phyloP scores from a whole-genome alignment of 352 stramenopile species.

The Pythium grandisporangium region DNA sequence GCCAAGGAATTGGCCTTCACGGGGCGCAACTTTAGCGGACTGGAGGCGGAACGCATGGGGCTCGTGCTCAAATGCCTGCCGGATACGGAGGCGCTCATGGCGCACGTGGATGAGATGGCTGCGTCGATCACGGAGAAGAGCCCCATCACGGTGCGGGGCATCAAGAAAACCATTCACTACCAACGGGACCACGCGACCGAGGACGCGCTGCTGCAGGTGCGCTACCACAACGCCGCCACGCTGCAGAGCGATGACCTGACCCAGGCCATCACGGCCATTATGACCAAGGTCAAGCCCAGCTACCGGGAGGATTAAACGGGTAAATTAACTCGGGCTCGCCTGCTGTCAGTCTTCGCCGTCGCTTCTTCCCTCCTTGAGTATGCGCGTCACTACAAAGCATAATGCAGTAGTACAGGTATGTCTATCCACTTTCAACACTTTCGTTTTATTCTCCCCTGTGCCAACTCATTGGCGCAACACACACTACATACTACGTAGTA shows the following conservation, averaged over 20 bases:
- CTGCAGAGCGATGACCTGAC: slow-evolving; percentile 82
- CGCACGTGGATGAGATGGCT: slow-evolving; percentile 43
- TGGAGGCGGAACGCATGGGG: slow-evolving; percentile 66
- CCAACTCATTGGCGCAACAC: too few relatives aligned
- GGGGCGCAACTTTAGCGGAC: slow-evolving; percentile 64
- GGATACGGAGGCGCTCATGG: slow-evolving; percentile 47
- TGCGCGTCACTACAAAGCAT: too few relatives aligned
- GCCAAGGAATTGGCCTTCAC: slow-evolving; percentile 84
- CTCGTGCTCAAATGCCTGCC: slow-evolving; percentile 68
- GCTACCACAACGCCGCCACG: slow-evolving; percentile 78
- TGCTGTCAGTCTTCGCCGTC: too few relatives aligned
- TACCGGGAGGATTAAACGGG: slow-evolving; percentile 55
- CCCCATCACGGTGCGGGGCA: slow-evolving; percentile 75
- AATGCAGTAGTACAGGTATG: too few relatives aligned
- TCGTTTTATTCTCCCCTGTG: too few relatives aligned
- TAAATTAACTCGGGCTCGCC: too few relatives aligned
- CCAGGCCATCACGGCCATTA: slow-evolving; percentile 55
- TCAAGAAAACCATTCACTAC: slow-evolving; percentile 86
- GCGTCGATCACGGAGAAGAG: slow-evolving; percentile 73
- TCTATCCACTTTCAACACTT: too few relatives aligned
- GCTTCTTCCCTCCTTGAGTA: too few relatives aligned
- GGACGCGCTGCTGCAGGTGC: slow-evolving; percentile 70
- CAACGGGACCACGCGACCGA: slow-evolving; percentile 75
- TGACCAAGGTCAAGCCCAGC: slow-evolving; percentile 52
- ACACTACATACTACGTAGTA: too few relatives aligned